Base-by-base conservation (phyloP, 371 early-diverging fungal species). In the Mortierella sp. region DNA sequence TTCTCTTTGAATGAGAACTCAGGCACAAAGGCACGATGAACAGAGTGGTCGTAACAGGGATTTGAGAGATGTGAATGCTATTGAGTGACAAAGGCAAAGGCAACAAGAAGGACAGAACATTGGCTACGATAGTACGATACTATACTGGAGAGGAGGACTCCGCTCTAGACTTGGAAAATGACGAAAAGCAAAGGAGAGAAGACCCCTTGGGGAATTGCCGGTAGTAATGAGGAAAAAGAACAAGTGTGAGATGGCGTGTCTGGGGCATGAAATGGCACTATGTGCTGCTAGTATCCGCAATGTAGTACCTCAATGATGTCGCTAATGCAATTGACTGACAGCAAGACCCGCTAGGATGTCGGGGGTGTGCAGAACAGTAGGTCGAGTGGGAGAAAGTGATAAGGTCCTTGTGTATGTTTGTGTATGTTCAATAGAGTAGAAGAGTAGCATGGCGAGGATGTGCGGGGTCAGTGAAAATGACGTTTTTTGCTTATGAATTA, bases 261-360 rank as follows among this genome's bases (percentile, higher is more conserved):
- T 68, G 68, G 68, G 42, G 68, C 21, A 68, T 9, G 44, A 68
- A 68, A 68, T 68, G 68, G 44, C 42, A 68, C 68, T 68, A 68
- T 68, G 2, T 3, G 1, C 16, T 9, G 6, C 7, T 16, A 24
- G 68, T 68, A 68, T 38, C 68, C 44, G 68, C 44, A 38, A 11
- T 24, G 34, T 21, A 4, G 68, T 68, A 68, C 38, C 44, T 14
- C 9, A 16, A 24, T 19, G 54, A 54, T 54, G 54, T 11, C 26
- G 58, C 58, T 3, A 10, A 26, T 10, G 26, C 57, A 58, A 58
- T 28, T 58, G 28, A 28, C 26, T 26, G 58, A 26, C 55, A 58
- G 28, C 58, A 11, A 58, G 63, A 34, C 60, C 26, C 63, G 16
- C 6, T 16, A 54, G 28, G 63, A 16, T 13, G 63, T 31, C 28